These are phyloP conservation scores for Heracleum sosnowskyi DNA, from an alignment of 129 eudicot genomes.

Conservation along the genomic window DNA sequence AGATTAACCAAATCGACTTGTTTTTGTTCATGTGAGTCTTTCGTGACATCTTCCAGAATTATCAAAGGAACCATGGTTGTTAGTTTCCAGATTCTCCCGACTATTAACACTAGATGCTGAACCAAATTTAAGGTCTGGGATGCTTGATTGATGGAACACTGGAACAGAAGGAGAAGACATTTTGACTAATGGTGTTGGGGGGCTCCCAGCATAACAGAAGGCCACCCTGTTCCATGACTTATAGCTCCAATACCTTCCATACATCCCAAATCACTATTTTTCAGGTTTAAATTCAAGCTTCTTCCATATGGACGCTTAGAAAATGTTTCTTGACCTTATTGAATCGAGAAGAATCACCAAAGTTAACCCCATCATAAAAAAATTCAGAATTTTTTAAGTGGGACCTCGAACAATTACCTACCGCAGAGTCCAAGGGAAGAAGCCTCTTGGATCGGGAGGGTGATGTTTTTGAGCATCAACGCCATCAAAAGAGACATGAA, in stretches of 20 bases:
- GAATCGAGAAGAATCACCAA: conserved; percentile 46
- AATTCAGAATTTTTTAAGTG: conserved; percentile 14
- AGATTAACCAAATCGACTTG: conserved; percentile 6
- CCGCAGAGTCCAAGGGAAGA: conserved; percentile 20
- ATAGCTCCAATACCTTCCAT: conserved; percentile 25
- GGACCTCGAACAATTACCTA: conserved; percentile 18
- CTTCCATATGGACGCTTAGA: conserved; percentile 33
- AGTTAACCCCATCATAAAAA: conserved; percentile 26
- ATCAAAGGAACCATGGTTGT: conserved; percentile 12
- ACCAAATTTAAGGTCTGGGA: conserved; percentile 20
- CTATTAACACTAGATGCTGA: conserved; percentile 18
- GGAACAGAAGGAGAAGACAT: conserved; percentile 44
- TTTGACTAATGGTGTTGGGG: conserved; percentile 19
- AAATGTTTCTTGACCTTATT: conserved; percentile 83
- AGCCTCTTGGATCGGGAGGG: conserved; percentile 24
- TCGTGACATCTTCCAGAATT: conserved; percentile 5
- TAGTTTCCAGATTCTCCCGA: conserved; percentile 15
- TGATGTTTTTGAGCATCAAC: conserved; percentile 25
- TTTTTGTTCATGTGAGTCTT: conserved; percentile 7
- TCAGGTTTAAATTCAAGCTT: conserved; percentile 12
- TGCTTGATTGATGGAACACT: conserved; percentile 35
- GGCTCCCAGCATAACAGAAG: conserved; percentile 14
- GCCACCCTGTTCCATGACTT: conserved; percentile 37
- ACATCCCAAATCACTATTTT: conserved; percentile 4
- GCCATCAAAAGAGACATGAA: conserved; percentile 28